phyloP scores from a whole-genome alignment of 371 early-diverging fungal genomes.

The Apophysomyces elegans region DNA sequence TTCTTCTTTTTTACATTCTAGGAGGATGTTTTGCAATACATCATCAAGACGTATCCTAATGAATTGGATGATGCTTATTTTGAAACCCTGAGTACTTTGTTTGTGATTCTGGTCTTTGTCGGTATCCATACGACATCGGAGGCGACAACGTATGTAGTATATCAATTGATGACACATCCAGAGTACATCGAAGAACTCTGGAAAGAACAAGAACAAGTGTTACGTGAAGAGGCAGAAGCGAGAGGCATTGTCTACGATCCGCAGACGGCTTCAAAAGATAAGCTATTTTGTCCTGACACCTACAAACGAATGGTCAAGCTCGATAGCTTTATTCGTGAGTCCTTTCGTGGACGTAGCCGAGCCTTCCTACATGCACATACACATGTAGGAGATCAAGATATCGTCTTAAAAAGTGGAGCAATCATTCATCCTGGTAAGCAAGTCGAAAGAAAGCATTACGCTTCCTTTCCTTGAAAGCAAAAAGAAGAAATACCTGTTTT shows the following conservation, averaged over 20 bases:
- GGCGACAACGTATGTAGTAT: conserved; percentile 32
- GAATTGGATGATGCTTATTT: conserved; percentile 22
- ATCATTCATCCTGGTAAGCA: conserved; percentile 41
- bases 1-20: not conserved
- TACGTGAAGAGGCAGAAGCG: conserved; percentile 21
- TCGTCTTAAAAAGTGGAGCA: conserved; percentile 45
- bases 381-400: conserved; percentile 24
- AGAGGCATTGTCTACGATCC: conserved; percentile 2
- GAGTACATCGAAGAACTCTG: conserved; percentile 38
- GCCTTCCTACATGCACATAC: conserved; percentile 35
- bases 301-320: conserved; percentile 45
- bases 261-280: not conserved
- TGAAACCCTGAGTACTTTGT: conserved; percentile 16
- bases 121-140: conserved; percentile 48
- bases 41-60: conserved; percentile 22
- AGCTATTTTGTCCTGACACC: conserved; percentile 29
- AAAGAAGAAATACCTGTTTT: no score
- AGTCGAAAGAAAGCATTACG: no score
- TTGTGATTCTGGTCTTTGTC: conserved; percentile 39
- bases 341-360: conserved; percentile 29
- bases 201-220: conserved; percentile 44
- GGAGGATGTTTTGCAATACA: conserved; percentile 20
- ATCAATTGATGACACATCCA: conserved; percentile 46
- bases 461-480: no score
- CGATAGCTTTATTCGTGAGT: conserved; percentile 58